Base-by-base conservation (phyloP, 345 rosid genomes). In the Durio zibethinus region DNA sequence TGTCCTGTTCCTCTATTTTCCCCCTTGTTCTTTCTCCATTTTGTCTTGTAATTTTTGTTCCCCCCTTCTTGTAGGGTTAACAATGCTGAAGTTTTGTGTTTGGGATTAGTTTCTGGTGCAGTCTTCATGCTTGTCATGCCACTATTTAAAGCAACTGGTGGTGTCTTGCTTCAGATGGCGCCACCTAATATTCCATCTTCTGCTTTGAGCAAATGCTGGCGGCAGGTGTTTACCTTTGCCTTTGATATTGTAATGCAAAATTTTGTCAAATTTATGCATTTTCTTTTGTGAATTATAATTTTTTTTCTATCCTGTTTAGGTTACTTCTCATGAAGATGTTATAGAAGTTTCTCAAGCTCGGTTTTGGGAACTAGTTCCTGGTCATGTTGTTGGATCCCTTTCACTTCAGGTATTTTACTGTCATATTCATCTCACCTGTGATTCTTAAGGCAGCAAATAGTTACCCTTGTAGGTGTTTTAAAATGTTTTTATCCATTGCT, bases 321-420 rank as follows among this genome's bases (percentile, higher is more conserved):
- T 96, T 72, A 72, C 88, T 68, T 84, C 88, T 80, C 89, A 83
- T 12, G 97, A 89, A 84, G 99, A 91, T 83, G 93, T 92, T 72
- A 60, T 53, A 5, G 97, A 96, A 82, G 91, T 92, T 69, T 85
- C 91, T 29, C 85, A 90, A 80, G 94, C 98, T 70, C 93, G 94
- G 66, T 92, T 96, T 77, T 96, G 99, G 98, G 99, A 93, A 87
- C 81, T 91, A 77, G 94, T 93, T 59, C 99, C 98, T 40, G 97
- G 98, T 50, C 98, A 93, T 82, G 89, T 85, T 72, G 90, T 92
- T 72, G 98, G 99, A 67, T 92, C 97, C 36, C 82, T 96, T 72
- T 84, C 90, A 59, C 83, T 96, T 57, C 91, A 86, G 97, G 98
- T 91, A 86, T 35, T 15, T 45, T 18, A 70, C 70, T 23, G 38